These are phyloP conservation scores for Trichosporon inkin DNA, from an alignment of 1,284 basidiomycete genomes.

Conservation along the genomic window DNA sequence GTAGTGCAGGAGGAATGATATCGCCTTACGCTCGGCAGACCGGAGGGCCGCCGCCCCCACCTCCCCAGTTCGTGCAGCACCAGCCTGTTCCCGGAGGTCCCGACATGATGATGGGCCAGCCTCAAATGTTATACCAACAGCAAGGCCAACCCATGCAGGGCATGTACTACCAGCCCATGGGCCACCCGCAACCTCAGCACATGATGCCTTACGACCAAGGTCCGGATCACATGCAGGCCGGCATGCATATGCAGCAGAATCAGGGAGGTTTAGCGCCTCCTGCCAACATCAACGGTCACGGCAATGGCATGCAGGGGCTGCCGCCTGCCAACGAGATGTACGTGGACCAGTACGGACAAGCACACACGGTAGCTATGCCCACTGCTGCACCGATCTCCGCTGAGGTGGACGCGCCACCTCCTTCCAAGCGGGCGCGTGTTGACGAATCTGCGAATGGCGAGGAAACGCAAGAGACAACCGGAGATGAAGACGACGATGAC, in stretches of 20 bases:
- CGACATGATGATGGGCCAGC: conserved; percentile 18
- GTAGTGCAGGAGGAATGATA: conserved; percentile 23
- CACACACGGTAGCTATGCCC: conserved; percentile 27
- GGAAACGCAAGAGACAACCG: conserved; percentile 23
- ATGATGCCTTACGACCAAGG: conserved; percentile 12
- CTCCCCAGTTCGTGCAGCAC: conserved; percentile 33
- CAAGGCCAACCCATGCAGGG: conserved; percentile 18
- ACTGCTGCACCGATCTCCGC: conserved; percentile 20
- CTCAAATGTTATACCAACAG: conserved; percentile 20
- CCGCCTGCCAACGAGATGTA: conserved; percentile 39
- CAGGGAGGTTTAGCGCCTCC: conserved; percentile 29
- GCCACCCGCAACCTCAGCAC: conserved; percentile 16
- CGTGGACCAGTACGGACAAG: conserved; percentile 45
- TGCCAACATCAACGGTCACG: conserved; percentile 38
- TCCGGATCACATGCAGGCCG: conserved; percentile 15
- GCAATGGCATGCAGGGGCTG: conserved; percentile 24
- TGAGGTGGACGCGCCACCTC: conserved; percentile 19
- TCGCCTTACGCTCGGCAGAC: conserved; percentile 26
- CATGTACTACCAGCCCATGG: conserved; percentile 26
- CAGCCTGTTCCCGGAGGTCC: conserved; percentile 12
- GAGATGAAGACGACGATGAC: conserved; percentile 35
- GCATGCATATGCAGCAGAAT: conserved; percentile 6
- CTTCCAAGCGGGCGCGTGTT: conserved; percentile 25
- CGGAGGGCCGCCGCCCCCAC: conserved; percentile 16
- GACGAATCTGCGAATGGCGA: conserved; percentile 12